Percentiles rank a stretch among this genome's conserved stretches.
Evolutionary conservation across 495 filamentous ascomycete species (phyloP).

Genomic region (Aspergillus mulundensis): DNA sequence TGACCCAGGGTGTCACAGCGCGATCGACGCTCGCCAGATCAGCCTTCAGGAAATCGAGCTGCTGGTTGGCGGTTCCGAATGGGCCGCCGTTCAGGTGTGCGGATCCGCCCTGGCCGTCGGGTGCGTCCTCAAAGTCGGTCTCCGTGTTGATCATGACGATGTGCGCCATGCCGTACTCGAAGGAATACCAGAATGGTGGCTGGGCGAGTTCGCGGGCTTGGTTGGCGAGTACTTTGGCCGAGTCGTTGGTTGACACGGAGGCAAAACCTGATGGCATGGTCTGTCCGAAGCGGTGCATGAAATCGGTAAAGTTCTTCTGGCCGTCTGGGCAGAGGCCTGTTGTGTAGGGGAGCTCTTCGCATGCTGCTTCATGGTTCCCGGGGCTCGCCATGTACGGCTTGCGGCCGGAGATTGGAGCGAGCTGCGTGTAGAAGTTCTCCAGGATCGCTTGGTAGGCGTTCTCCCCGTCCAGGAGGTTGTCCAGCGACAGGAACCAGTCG

Average conservation of each 20-base stretch:
- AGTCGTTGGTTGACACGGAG: slow-evolving; percentile 43
- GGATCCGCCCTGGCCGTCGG: slow-evolving; percentile 43
- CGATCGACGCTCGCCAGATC: slow-evolving; percentile 51
- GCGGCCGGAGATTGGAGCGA: slow-evolving; percentile 38
- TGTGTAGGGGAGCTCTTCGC: slow-evolving; percentile 39
- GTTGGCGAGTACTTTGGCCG: slow-evolving; percentile 42
- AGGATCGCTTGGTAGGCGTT: slow-evolving; percentile 50
- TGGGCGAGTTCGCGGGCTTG: slow-evolving; percentile 47
- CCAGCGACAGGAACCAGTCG: slow-evolving; percentile 42
- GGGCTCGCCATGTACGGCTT: slow-evolving; percentile 54
- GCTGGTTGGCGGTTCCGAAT: slow-evolving; percentile 40
- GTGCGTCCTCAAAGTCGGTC: slow-evolving; percentile 47
- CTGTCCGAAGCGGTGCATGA: slow-evolving; percentile 49
- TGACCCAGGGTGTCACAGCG: slow-evolving; percentile 51
- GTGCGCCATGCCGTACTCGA: slow-evolving; percentile 60
- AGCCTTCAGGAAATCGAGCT: slow-evolving; percentile 39
- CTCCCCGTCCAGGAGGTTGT: slow-evolving; percentile 36
- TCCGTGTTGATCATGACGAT: slow-evolving; percentile 55
- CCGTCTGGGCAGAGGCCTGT: slow-evolving; percentile 47
- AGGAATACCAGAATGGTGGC: slow-evolving; percentile 63
- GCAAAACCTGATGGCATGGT: slow-evolving; percentile 48
- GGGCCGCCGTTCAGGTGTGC: slow-evolving; percentile 47
- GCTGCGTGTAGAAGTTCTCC: slow-evolving; percentile 52
- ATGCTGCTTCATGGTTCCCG: slow-evolving; percentile 55
- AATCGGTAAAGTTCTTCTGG: slow-evolving; percentile 60